Evolutionary conservation across 805 yeast genomes (phyloP).

Genomic region (Geotrichum ghanense): DNA sequence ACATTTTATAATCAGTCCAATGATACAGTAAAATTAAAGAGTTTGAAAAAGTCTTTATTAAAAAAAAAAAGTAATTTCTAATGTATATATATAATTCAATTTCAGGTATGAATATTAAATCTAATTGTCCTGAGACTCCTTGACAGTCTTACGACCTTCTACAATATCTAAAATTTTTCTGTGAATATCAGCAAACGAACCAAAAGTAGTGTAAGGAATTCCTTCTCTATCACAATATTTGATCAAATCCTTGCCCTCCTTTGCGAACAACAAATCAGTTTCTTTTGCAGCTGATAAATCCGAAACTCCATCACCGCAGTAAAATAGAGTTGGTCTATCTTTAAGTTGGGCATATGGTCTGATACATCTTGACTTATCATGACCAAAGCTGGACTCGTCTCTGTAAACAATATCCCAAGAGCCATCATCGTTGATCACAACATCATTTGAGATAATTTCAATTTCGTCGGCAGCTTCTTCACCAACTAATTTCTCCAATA

Average conservation of each 20-base stretch:
- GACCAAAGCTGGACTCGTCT: constrained; percentile 85
- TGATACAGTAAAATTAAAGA: not conserved
- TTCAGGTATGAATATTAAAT: not conserved
- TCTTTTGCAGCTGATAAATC: constrained; percentile 93
- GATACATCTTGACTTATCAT: constrained; percentile 83
- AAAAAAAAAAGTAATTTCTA: not conserved
- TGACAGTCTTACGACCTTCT: constrained; percentile 27
- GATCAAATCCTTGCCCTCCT: constrained; percentile 81
- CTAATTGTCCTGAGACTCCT: constrained; percentile 7
- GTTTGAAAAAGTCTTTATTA: not conserved
- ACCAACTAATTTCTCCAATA: constrained; percentile 66
- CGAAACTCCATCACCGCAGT: constrained; percentile 97
- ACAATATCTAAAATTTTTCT: constrained; percentile 45
- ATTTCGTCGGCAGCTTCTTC: constrained; percentile 59
- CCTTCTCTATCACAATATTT: constrained; percentile 69
- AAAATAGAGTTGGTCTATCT: constrained; percentile 58
- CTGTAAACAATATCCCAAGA: constrained; percentile 78
- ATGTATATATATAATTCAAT: not conserved
- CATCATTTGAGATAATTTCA: constrained; percentile 75
- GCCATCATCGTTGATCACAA: constrained; percentile 40
- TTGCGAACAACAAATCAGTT: constrained; percentile 88
- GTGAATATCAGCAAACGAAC: constrained; percentile 63
- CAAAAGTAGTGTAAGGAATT: constrained; percentile 79
- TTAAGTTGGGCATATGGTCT: constrained; percentile 30
- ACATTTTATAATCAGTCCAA: not conserved